phyloP scores from a whole-genome alignment of 768 basidiomycete genomes.

The Ephemerocybe angulata region DNA sequence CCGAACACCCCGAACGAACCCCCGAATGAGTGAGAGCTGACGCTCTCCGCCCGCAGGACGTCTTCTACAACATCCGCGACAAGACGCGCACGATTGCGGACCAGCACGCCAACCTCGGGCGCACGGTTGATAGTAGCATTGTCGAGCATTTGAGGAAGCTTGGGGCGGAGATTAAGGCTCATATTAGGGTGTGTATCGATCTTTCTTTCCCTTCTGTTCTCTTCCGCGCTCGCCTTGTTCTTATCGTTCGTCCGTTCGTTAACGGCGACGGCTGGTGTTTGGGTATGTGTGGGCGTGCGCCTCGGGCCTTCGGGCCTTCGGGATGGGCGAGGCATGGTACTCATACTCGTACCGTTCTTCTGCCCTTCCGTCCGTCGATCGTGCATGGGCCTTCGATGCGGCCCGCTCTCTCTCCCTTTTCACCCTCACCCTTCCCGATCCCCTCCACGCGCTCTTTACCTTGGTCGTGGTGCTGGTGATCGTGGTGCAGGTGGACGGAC shows the following conservation, averaged over 20 bases:
- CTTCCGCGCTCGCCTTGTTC: not conserved
- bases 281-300: too few species aligned
- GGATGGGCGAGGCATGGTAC: too few species aligned
- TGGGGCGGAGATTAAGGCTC: constrained; percentile 93
- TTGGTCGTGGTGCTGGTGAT: too few species aligned
- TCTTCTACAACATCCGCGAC: constrained; percentile 90
- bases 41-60: constrained; percentile 51
- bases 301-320: too few species aligned
- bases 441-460: not conserved
- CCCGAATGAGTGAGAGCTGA: not conserved
- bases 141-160: constrained; percentile 97
- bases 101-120: constrained; percentile 92
- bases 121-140: constrained; percentile 94
- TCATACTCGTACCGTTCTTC: too few species aligned
- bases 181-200: constrained; percentile 69
- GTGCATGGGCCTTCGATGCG: too few species aligned
- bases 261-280: too few species aligned
- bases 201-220: not conserved
- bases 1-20: constrained; percentile 4
- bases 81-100: constrained; percentile 92
- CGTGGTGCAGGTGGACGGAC: too few species aligned
- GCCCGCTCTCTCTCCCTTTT: not conserved
- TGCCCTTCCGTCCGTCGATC: too few species aligned
- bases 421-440: not conserved
- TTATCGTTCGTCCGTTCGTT: too few species aligned